Conservation (phyloP, 2,329 filamentous ascomycete species). For the Lasiodiplodia gonubiensis region DNA sequence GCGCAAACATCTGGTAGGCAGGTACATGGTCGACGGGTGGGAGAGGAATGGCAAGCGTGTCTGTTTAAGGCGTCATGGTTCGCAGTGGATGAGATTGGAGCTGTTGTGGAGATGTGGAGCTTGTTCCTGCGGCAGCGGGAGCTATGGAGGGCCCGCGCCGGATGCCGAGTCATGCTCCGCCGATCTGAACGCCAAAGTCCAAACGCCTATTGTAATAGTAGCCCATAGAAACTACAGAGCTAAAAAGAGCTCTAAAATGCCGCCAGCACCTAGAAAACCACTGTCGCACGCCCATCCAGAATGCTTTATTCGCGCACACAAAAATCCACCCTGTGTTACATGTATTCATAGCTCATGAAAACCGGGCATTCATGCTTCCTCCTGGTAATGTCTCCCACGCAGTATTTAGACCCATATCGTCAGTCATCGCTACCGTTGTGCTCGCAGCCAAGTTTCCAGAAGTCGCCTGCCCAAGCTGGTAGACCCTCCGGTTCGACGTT, state of each 20-base stretch:
- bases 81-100: neutral
- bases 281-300: neutral
- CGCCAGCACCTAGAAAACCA: neutral
- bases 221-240: neutral
- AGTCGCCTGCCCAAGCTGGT: constrained; percentile 8
- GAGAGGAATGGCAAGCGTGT: neutral
- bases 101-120: constrained; percentile 21
- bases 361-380: constrained; percentile 32
- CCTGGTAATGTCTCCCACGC: constrained; percentile 33
- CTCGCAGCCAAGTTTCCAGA: constrained; percentile 6
- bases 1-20: neutral
- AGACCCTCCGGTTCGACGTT: constrained; percentile 21
- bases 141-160: constrained; percentile 3
- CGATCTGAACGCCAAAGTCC: neutral
- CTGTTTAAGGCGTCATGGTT: constrained; percentile 16
- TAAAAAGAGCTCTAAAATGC: neutral
- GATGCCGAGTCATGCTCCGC: constrained; percentile 6
- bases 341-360: constrained; percentile 13
- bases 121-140: constrained; percentile 14
- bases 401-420: constrained; percentile 26
- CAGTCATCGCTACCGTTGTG: constrained; percentile 1
- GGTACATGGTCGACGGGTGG: constrained; percentile 7
- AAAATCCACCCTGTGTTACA: neutral
- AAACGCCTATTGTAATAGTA: neutral
- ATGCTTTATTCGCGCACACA: neutral